A percentile compares a stretch with the other conserved stretches of the same genome.
Conservation (phyloP, 2,329 filamentous ascomycete species). For the Penicillium hesseltinei region DNA sequence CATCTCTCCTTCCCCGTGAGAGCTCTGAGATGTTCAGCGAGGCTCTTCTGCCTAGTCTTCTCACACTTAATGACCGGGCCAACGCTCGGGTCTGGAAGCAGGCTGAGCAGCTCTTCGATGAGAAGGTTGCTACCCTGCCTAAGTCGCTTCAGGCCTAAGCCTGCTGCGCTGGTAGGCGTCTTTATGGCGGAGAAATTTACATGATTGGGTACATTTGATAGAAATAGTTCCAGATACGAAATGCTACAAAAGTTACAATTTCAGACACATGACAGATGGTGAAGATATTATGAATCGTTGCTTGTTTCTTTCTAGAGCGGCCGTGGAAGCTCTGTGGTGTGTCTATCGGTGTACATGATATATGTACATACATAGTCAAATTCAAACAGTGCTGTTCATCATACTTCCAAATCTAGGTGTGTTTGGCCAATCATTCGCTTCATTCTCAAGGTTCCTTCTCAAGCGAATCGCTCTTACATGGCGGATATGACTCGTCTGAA, state of each 20-base stretch:
- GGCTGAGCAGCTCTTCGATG: constrained; percentile 78
- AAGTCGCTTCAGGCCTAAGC: constrained; percentile 26
- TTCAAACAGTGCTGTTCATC: background rate
- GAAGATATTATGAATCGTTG: background rate
- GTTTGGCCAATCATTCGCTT: background rate
- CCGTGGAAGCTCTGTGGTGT: background rate
- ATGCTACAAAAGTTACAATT: constrained; percentile 16
- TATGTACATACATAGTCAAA: background rate
- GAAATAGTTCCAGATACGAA: constrained; percentile 10
- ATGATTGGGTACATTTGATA: constrained; percentile 19
- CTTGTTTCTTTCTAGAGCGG: background rate
- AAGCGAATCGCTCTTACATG: background rate
- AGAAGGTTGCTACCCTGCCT: constrained; percentile 73
- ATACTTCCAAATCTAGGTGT: background rate
- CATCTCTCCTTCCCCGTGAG: constrained; percentile 79
- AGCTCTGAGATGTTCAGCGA: constrained; percentile 80
- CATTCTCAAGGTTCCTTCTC: no score
- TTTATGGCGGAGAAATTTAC: constrained; percentile 6
- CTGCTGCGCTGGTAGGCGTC: background rate
- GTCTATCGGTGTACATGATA: background rate
- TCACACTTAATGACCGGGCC: constrained; percentile 72
- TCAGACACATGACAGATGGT: background rate
- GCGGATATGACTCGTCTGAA: background rate
- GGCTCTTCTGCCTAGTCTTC: constrained; percentile 72
- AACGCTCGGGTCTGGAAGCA: constrained; percentile 75